Evolutionary conservation across 306 rosid genomes (phyloP).

Genomic region (Begonia masoniana): DNA sequence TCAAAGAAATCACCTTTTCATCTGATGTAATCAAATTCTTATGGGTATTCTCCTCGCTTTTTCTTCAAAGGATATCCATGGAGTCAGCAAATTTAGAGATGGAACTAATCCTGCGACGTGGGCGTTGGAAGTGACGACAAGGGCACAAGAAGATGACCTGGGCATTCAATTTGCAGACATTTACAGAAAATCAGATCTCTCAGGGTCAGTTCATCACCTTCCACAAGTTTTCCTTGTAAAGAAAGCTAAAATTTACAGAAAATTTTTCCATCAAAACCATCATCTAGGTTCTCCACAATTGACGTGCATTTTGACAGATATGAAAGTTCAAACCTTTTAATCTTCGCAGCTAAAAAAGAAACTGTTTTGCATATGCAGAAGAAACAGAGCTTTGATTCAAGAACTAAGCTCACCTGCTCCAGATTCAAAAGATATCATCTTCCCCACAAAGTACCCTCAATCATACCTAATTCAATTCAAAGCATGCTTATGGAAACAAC

Average conservation of each 20-base stretch:
- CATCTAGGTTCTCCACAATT: too few species aligned
- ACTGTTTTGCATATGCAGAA: slow-evolving; percentile 21
- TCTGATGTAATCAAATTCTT: neutral
- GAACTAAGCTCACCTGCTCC: slow-evolving; percentile 44
- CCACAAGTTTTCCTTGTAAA: too few species aligned
- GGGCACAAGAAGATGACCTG: slow-evolving; percentile 38
- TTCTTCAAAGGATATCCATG: slow-evolving; percentile 38
- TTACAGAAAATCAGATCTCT: slow-evolving; percentile 34
- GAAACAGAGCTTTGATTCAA: slow-evolving; percentile 47
- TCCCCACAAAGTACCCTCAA: slow-evolving; percentile 40
- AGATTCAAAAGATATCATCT: slow-evolving; percentile 42
- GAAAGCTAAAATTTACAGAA: too few species aligned
- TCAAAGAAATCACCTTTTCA: too few species aligned
- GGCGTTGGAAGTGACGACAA: slow-evolving; percentile 68
- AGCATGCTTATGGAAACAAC: slow-evolving; percentile 72
- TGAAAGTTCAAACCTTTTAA: too few species aligned
- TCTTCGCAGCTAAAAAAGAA: neutral
- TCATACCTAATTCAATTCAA: slow-evolving; percentile 44
- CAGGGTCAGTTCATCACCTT: neutral
- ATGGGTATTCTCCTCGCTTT: neutral
- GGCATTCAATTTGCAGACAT: slow-evolving; percentile 42
- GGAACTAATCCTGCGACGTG: slow-evolving; percentile 79
- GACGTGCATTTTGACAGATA: too few species aligned
- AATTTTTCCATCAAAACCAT: too few species aligned
- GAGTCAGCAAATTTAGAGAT: slow-evolving; percentile 40